Base-by-base conservation (phyloP, 2,329 filamentous ascomycete species). In the Sporothrix brasiliensis region DNA sequence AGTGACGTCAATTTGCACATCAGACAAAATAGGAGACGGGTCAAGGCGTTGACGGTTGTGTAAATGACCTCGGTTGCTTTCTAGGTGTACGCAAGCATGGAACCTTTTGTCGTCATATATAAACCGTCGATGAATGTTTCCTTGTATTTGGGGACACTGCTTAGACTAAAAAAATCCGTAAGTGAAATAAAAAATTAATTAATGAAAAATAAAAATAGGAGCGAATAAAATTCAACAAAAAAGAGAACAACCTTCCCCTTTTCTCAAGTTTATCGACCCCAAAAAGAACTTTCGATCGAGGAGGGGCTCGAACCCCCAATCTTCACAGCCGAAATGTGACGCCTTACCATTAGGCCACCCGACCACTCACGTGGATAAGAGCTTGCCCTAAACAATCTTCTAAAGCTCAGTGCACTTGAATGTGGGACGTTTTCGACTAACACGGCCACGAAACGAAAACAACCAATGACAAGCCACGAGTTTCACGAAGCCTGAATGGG, bases 321-420 rank as follows among this genome's bases (percentile, higher is more conserved):
- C 74, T 75, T 70, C 70, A 75, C 72, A 74, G 74, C 74, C 74
- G 74, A 75, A 75, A 75, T 74, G 72, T 75, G 70, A 70, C 74
- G 74, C 74, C 74, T 75, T 75, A 75, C 74, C 74, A 75, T 75
- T 75, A 75, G 74, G 74, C 74, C 74, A 75, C 73, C 74, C 74
- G 74, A 74, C 74, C 74, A 72, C 49, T 71, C 53, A 69, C 54
- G 69, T 66, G 58, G 66, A 69, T 9, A 47, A 60, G 13, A 66
- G 52, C 56, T 54, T n/a, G 41, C 4, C 5, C 21, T 61, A 63
- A 27, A 52, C 34, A 27, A 10, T 4, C 3, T 67, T 67, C 56
- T 49, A 60, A 52, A 69, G 61, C 39, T 19, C 54, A 56, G 4
- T 14, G 16, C 30, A 13, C 24, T 0, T 16, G 2, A 24, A 5